These are phyloP conservation scores for Suillus spraguei DNA, from an alignment of 768 basidiomycete species.

Conservation along the genomic window DNA sequence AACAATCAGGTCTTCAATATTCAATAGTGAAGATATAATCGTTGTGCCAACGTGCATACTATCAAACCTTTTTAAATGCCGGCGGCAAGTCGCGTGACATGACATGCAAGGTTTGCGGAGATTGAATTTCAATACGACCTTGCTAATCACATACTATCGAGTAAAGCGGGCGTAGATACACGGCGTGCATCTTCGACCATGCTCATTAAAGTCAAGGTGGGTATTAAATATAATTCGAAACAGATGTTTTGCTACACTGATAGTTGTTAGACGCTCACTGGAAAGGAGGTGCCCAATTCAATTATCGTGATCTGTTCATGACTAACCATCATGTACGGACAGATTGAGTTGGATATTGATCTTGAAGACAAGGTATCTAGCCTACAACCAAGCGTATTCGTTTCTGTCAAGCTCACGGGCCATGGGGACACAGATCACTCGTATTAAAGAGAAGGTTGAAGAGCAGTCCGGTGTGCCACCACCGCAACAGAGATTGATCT, in stretches of 20 bases:
- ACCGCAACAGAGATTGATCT: conserved; percentile 93
- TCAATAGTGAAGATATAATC: too few species aligned
- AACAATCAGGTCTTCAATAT: too few species aligned
- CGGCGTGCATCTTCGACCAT: conserved; percentile 39
- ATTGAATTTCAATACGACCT: not conserved
- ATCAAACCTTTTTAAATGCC: too few species aligned
- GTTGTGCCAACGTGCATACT: too few species aligned
- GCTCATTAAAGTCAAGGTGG: conserved; percentile 91
- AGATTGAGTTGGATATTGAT: conserved; percentile 97
- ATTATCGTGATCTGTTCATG: conserved; percentile 10
- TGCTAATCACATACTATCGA: not conserved
- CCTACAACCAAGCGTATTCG: not conserved
- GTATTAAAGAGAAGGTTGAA: conserved; percentile 97
- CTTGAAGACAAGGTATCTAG: conserved; percentile 74
- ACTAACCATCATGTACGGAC: conserved; percentile 13
- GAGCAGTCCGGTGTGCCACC: conserved; percentile 98
- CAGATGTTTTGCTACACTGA: conserved; percentile 8
- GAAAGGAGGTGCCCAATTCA: conserved; percentile 81
- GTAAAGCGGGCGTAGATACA: not conserved
- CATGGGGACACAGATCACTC: conserved; percentile 61
- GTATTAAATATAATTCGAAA: conserved; percentile 13
- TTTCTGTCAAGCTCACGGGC: conserved; percentile 8
- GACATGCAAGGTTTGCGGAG: not conserved
- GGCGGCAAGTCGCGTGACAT: too few species aligned
- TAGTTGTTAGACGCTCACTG: conserved; percentile 79